Evolutionary conservation across 179 eudicot genomes (phyloP).

Genomic region (Spergularia azorica): DNA sequence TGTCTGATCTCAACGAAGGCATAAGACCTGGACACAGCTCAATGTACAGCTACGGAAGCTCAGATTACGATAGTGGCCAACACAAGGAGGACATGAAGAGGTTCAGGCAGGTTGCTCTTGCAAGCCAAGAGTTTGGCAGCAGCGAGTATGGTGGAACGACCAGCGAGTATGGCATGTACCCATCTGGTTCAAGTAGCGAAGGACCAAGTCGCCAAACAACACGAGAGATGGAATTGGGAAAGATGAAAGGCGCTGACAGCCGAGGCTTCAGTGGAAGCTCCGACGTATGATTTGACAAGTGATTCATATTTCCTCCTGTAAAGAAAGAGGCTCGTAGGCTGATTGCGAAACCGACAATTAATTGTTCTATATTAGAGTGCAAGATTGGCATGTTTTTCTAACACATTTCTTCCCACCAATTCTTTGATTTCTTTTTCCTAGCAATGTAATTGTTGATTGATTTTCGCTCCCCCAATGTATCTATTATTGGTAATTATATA

Average conservation of each 20-base stretch:
- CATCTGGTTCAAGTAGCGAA: constrained; percentile 86
- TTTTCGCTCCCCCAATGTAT: neutral
- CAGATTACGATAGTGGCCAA: constrained; percentile 75
- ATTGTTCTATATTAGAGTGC: constrained; percentile 23
- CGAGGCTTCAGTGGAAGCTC: constrained; percentile 56
- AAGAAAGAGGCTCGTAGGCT: constrained; percentile 15
- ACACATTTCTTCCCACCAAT: constrained; percentile 14
- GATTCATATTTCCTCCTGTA: constrained; percentile 20
- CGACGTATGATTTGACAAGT: constrained; percentile 4
- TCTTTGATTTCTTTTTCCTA: constrained; percentile 26
- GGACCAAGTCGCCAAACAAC: constrained; percentile 51
- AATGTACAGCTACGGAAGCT: constrained; percentile 66
- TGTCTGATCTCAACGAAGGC: constrained; percentile 89
- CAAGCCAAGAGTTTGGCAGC: constrained; percentile 68
- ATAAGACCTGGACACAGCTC: constrained; percentile 85
- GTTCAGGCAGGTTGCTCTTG: constrained; percentile 71
- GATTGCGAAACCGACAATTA: constrained; percentile 19
- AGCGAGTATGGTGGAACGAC: constrained; percentile 80
- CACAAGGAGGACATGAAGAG: constrained; percentile 81
- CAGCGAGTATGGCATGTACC: constrained; percentile 80
- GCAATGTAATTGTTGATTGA: neutral
- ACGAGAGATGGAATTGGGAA: constrained; percentile 65
- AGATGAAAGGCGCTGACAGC: constrained; percentile 40
- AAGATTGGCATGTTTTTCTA: constrained; percentile 16
- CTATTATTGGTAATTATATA: neutral